Percentiles rank a stretch among this genome's conserved stretches.
phyloP scores from a whole-genome alignment of 1,139 yeast genomes.

The Suhomyces ambrosiae region DNA sequence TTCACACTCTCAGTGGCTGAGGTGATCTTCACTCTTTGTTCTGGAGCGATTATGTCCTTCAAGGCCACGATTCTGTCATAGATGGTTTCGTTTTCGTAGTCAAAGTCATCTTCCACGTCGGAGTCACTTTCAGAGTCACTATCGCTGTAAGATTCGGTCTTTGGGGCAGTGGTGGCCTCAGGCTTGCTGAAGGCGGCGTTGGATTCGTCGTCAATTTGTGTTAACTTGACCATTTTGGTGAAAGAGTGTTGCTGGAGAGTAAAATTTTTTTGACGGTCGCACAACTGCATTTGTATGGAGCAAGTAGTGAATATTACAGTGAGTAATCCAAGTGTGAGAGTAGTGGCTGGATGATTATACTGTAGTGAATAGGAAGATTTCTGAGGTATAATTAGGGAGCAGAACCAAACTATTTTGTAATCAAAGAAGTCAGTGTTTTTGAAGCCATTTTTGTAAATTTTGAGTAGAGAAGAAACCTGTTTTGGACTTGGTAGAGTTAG shows the following conservation, averaged over 20 bases:
- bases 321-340: too few relatives aligned
- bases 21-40: slow-evolving; percentile 62
- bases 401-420: too few relatives aligned
- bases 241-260: slow-evolving; percentile 7
- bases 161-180: slow-evolving; percentile 16
- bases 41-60: slow-evolving; percentile 89
- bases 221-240: slow-evolving; percentile 66
- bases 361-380: too few relatives aligned
- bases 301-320: background rate
- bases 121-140: slow-evolving; percentile 49
- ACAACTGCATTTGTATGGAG: slow-evolving; percentile 1
- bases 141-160: slow-evolving; percentile 29
- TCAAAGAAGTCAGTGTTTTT: too few relatives aligned
- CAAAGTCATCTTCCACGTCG: slow-evolving; percentile 73
- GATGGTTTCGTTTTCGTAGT: slow-evolving; percentile 78
- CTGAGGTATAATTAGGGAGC: too few relatives aligned
- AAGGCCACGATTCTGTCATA: slow-evolving; percentile 87
- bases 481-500: too few relatives aligned
- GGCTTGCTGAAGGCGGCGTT: slow-evolving; percentile 37
- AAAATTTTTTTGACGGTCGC: slow-evolving; percentile 13
- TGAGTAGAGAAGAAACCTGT: too few relatives aligned
- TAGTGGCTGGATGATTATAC: too few relatives aligned
- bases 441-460: too few relatives aligned
- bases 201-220: slow-evolving; percentile 65
- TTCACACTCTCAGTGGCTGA: slow-evolving; percentile 38